phyloP scores from a whole-genome alignment of 2,329 filamentous ascomycete genomes.

The Cylindrodendrum hubeiense region DNA sequence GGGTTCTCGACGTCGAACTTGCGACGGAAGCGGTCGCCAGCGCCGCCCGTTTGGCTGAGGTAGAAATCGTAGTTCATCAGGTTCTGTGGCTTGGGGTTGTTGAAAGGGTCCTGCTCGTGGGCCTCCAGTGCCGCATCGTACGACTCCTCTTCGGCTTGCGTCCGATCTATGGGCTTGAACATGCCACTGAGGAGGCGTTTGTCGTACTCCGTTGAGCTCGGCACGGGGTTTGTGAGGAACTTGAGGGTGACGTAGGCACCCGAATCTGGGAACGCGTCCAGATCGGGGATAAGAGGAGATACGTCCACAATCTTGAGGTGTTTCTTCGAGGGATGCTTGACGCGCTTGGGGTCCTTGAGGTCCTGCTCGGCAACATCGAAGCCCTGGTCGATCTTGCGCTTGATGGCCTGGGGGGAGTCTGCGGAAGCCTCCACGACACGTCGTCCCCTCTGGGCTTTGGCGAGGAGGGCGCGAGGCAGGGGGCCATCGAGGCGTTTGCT shows the following conservation, averaged over 20 bases:
- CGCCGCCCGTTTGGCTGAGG: conserved; percentile 62
- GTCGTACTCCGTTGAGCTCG: conserved; percentile 65
- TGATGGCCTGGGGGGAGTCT: conserved; percentile 75
- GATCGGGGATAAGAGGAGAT: conserved; percentile 73
- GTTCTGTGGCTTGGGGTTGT: conserved; percentile 67
- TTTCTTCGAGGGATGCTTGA: conserved; percentile 71
- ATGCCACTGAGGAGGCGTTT: conserved; percentile 71
- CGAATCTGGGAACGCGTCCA: conserved; percentile 77
- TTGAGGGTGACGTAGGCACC: conserved; percentile 79
- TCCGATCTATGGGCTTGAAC: conserved; percentile 70
- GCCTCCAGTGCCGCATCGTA: conserved; percentile 64
- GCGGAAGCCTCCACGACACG: conserved; percentile 70
- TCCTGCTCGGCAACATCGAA: conserved; percentile 68
- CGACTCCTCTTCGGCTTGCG: conserved; percentile 65
- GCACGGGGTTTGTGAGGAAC: conserved; percentile 74
- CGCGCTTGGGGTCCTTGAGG: conserved; percentile 64
- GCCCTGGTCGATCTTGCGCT: conserved; percentile 74
- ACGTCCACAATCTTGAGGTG: conserved; percentile 70
- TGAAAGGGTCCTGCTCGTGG: conserved; percentile 68
- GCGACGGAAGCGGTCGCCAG: conserved; percentile 68
- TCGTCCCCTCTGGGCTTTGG: conserved; percentile 49
- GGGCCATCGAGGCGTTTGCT: conserved; percentile 63
- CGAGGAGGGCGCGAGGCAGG: conserved; percentile 54
- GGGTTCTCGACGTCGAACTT: conserved; percentile 71
- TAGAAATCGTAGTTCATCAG: conserved; percentile 77